Conservation (phyloP, 192 early-diverging fungal genomes). For the Coemansia javaensis region DNA sequence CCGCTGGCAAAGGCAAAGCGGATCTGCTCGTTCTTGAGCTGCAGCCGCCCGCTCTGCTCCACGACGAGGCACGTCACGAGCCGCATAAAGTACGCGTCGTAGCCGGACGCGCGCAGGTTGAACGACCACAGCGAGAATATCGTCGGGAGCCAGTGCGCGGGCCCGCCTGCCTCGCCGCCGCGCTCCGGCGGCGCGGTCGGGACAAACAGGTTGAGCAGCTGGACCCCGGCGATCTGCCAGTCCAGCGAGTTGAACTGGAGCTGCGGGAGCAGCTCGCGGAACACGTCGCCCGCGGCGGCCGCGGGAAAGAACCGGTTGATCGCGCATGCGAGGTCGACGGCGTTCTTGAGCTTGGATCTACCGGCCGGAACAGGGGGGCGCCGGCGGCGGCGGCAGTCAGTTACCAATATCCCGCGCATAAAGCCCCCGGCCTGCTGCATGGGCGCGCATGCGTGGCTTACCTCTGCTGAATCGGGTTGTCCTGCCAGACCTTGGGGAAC, state of each 20-base stretch:
- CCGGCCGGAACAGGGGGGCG: not conserved
- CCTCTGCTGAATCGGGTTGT: conserved; percentile 52
- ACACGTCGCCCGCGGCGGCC: conserved; percentile 63
- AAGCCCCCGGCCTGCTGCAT: too few species aligned
- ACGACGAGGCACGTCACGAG: conserved; percentile 66
- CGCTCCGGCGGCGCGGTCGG: conserved; percentile 58
- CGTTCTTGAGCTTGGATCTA: conserved; percentile 38
- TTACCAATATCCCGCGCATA: not conserved
- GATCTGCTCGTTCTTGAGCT: conserved; percentile 36
- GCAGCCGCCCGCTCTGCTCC: conserved; percentile 30
- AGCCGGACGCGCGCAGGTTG: conserved; percentile 53
- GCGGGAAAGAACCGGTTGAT: conserved; percentile 59
- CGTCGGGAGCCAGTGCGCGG: conserved; percentile 70
- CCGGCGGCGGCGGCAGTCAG: not conserved
- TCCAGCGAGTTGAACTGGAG: conserved; percentile 68
- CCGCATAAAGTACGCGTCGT: conserved; percentile 67
- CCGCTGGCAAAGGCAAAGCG: conserved; percentile 49
- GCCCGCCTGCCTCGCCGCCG: too few species aligned
- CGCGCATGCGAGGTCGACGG: conserved; percentile 18
- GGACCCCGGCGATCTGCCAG: conserved; percentile 53
- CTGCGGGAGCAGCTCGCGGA: conserved; percentile 71
- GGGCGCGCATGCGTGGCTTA: conserved; percentile 15
- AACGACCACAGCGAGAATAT: conserved; percentile 81
- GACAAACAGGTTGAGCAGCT: conserved; percentile 64
- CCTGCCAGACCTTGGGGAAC: conserved; percentile 66